phyloP scores from a whole-genome alignment of 345 rosid genomes.

The thale cress (Arabidopsis thaliana) region DNA sequence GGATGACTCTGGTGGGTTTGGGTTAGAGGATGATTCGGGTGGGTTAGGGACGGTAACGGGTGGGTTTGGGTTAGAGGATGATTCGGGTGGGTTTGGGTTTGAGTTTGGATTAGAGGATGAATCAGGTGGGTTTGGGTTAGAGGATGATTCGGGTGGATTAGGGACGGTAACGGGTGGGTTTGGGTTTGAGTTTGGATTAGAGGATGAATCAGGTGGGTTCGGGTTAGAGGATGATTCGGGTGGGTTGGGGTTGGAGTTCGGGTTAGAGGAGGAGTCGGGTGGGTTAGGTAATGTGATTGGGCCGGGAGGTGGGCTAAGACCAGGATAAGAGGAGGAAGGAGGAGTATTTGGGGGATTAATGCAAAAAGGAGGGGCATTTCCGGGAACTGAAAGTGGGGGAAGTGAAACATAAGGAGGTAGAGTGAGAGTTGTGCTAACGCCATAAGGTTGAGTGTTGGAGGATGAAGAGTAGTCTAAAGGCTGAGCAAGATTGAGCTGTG shows the following conservation, averaged over 20 bases:
- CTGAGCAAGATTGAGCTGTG: conserved; percentile 52
- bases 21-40: conserved; percentile 31
- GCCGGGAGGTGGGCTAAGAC: conserved; percentile 58
- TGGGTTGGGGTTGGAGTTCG: conserved; percentile 29
- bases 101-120: conserved; percentile 26
- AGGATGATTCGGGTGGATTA: conserved; percentile 25
- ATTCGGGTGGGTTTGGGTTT: conserved; percentile 22
- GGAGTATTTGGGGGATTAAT: conserved; percentile 63
- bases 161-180: conserved; percentile 3
- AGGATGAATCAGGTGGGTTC: conserved; percentile 19
- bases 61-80: conserved; percentile 12
- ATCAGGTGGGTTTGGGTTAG: conserved; percentile 23
- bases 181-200: conserved; percentile 9
- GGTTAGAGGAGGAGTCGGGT: conserved; percentile 26
- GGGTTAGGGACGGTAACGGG: conserved; percentile 44
- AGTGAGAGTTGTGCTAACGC: conserved; percentile 61
- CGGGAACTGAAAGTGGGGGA: conserved; percentile 55
- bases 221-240: conserved; percentile 13
- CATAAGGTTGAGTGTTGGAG: conserved; percentile 55
- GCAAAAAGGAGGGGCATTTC: conserved; percentile 62
- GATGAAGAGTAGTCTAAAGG: conserved; percentile 49
- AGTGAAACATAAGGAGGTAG: conserved; percentile 66
- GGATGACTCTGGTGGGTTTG: conserved; percentile 15
- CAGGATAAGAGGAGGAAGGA: conserved; percentile 47
- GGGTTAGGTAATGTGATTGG: conserved; percentile 39